phyloP scores from a whole-genome alignment of 1,284 basidiomycete species.

The Phaffia rhodozyma region DNA sequence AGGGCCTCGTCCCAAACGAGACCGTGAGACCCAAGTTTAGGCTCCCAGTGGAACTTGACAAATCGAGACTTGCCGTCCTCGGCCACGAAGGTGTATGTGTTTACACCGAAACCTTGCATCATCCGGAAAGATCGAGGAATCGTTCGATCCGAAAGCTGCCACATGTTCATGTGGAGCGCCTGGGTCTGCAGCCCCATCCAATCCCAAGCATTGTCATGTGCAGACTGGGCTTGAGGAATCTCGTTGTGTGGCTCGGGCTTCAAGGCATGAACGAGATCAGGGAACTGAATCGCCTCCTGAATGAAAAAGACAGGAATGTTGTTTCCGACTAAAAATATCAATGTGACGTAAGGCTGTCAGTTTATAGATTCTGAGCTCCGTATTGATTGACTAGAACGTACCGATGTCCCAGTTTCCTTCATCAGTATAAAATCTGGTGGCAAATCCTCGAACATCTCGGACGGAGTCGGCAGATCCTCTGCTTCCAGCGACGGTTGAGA shows the following conservation, averaged over 20 bases:
- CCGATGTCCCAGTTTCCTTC: conserved; percentile 75
- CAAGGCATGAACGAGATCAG: conserved; percentile 61
- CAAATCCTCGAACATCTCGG: conserved; percentile 63
- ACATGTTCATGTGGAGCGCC: conserved; percentile 62
- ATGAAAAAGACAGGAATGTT: conserved; percentile 71
- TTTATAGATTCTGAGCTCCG: background rate
- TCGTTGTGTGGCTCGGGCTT: conserved; percentile 64
- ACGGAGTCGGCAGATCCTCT: conserved; percentile 50
- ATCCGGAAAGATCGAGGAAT: conserved; percentile 68
- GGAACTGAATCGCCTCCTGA: conserved; percentile 65
- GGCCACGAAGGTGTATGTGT: conserved; percentile 64
- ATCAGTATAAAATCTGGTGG: conserved; percentile 63
- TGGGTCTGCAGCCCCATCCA: conserved; percentile 44
- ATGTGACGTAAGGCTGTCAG: background rate
- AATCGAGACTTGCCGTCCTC: conserved; percentile 53
- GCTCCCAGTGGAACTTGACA: conserved; percentile 75
- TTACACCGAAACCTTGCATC: conserved; percentile 77
- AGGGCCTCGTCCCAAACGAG: conserved; percentile 78
- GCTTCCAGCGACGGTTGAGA: conserved; percentile 67
- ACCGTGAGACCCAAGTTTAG: conserved; percentile 59
- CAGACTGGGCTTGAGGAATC: conserved; percentile 36
- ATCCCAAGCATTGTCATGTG: conserved; percentile 77
- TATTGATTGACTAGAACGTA: conserved; percentile 23
- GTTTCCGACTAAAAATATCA: conserved; percentile 24
- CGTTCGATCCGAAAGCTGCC: conserved; percentile 68